Evolutionary conservation across 768 basidiomycete genomes (phyloP).

Genomic region (Suillus decipiens): DNA sequence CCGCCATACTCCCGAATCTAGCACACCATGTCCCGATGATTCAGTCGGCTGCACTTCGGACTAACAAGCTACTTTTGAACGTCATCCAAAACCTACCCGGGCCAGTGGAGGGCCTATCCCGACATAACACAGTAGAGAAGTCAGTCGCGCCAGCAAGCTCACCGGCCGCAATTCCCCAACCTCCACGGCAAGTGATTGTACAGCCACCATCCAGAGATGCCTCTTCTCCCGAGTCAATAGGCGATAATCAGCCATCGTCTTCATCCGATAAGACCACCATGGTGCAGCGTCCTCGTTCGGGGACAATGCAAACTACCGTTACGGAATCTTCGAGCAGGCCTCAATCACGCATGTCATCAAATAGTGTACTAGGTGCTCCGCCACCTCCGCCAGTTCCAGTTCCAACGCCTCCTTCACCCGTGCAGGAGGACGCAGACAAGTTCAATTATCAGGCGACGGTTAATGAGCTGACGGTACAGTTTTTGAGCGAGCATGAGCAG

Average conservation of each 20-base stretch:
- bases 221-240: constrained; percentile 46
- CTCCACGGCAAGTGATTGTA: constrained; percentile 53
- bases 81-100: constrained; percentile 87
- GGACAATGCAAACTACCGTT: constrained; percentile 25
- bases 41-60: constrained; percentile 80
- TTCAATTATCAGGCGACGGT: constrained; percentile 95
- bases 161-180: constrained; percentile 50
- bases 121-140: constrained; percentile 29
- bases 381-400: constrained; percentile 34
- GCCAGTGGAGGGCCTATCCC: constrained; percentile 51
- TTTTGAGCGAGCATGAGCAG: constrained; percentile 95
- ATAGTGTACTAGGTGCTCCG: constrained; percentile 38
- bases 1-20: constrained; percentile 91
- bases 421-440: constrained; percentile 58
- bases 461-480: constrained; percentile 88
- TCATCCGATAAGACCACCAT: constrained; percentile 42
- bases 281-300: constrained; percentile 25
- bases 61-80: constrained; percentile 80
- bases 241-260: constrained; percentile 33
- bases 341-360: constrained; percentile 60
- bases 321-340: constrained; percentile 52
- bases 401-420: constrained; percentile 30
- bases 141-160: constrained; percentile 48
- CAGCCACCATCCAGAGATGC: constrained; percentile 48
- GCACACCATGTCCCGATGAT: constrained; percentile 91